These are phyloP conservation scores for Venturia pyrina DNA, from an alignment of 2,329 filamentous ascomycete species.

Conservation along the genomic window DNA sequence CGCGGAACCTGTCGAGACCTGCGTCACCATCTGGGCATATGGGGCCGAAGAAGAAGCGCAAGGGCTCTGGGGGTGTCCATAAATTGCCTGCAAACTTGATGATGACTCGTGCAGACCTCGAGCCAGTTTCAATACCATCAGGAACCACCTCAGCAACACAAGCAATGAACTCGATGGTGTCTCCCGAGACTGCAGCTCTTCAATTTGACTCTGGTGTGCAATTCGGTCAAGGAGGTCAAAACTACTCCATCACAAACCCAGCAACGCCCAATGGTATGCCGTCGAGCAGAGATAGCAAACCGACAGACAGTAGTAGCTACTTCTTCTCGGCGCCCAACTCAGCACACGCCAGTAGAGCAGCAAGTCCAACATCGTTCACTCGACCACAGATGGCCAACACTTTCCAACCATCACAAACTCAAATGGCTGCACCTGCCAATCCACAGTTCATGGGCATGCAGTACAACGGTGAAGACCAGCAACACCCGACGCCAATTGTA, in stretches of 20 bases:
- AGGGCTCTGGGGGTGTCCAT: constrained; percentile 44
- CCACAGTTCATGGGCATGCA: background rate
- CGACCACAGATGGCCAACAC: constrained; percentile 23
- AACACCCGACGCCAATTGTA: constrained; percentile 46
- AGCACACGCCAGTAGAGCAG: constrained; percentile 64
- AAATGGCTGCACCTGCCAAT: background rate
- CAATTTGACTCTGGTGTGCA: constrained; percentile 7
- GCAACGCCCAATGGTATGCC: constrained; percentile 55
- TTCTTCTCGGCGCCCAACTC: constrained; percentile 65
- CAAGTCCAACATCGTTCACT: constrained; percentile 48
- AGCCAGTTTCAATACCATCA: constrained; percentile 14
- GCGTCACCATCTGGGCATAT: constrained; percentile 57
- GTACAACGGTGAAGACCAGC: background rate
- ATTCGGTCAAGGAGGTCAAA: constrained; percentile 19
- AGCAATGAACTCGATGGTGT: constrained; percentile 7
- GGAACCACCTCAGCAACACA: background rate
- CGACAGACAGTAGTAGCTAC: constrained; percentile 48
- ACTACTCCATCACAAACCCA: constrained; percentile 46
- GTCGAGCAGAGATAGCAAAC: constrained; percentile 36
- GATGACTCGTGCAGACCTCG: constrained; percentile 58
- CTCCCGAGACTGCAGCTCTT: constrained; percentile 12
- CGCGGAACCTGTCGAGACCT: constrained; percentile 60
- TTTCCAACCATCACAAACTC: constrained; percentile 13
- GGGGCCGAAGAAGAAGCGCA: constrained; percentile 72
- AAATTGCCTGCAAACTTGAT: constrained; percentile 64